phyloP scores from a whole-genome alignment of 805 yeast genomes.

The Hanseniaspora occidentalis region DNA sequence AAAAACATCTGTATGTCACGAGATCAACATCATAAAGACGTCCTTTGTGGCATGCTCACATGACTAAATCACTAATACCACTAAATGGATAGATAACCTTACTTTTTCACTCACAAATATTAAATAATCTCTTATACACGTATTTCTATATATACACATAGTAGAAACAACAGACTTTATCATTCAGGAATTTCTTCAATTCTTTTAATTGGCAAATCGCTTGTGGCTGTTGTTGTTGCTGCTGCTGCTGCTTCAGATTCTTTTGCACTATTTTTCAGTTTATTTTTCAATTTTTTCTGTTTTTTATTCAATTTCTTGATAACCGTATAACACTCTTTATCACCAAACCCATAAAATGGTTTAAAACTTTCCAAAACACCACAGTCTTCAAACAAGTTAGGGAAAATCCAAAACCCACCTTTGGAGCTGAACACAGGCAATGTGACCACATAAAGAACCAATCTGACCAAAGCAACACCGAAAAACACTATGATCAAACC shows the following conservation, averaged over 20 bases:
- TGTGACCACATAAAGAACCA: constrained; percentile 45
- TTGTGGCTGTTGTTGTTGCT: neutral
- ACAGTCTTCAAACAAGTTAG: constrained; percentile 90
- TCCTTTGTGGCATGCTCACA: no score
- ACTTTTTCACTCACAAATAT: no score
- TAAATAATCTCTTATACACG: no score
- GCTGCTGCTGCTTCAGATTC: neutral
- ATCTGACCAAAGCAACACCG: constrained; percentile 64
- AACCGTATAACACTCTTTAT: constrained; percentile 23
- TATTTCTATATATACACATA: no score
- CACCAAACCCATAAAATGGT: constrained; percentile 83
- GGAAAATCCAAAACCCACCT: constrained; percentile 91
- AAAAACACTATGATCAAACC: constrained; percentile 68
- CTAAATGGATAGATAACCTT: no score
- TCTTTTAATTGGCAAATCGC: neutral
- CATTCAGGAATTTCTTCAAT: neutral
- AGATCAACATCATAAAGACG: no score
- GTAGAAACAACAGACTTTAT: no score
- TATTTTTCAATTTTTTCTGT: constrained; percentile 11
- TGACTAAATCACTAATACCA: no score
- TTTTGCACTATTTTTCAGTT: neutral
- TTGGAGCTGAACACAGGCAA: constrained; percentile 19
- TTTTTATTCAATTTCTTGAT: constrained; percentile 22
- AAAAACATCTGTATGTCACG: no score
- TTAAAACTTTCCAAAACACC: constrained; percentile 85